These are phyloP conservation scores for Phylloporus rhodoxanthus DNA, from an alignment of 768 basidiomycete species.

Conservation along the genomic window DNA sequence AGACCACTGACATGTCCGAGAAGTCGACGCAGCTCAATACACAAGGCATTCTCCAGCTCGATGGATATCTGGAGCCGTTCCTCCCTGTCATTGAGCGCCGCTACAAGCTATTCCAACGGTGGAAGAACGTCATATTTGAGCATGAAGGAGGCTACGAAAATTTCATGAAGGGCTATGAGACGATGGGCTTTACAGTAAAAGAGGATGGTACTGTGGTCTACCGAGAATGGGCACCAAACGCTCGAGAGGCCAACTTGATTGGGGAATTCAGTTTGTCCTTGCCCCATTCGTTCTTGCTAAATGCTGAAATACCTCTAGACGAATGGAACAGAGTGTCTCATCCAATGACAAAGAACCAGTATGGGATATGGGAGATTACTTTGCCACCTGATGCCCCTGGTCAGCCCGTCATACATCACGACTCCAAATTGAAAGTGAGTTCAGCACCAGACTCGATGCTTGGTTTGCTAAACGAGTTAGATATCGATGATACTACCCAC, in stretches of 20 bases:
- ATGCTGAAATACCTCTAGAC: constrained; percentile 44
- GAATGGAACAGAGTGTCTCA: constrained; percentile 82
- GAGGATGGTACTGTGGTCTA: constrained; percentile 68
- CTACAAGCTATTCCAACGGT: constrained; percentile 61
- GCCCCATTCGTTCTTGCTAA: constrained; percentile 1
- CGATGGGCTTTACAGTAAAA: constrained; percentile 69
- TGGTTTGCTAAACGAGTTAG: constrained; percentile 35
- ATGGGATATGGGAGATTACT: constrained; percentile 85
- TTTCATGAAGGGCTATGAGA: constrained; percentile 53
- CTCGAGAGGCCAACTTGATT: constrained; percentile 72
- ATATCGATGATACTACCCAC: constrained; percentile 85
- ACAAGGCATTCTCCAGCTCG: constrained; percentile 54
- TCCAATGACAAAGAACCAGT: constrained; percentile 78
- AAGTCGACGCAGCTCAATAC: constrained; percentile 44
- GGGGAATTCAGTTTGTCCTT: constrained; percentile 90
- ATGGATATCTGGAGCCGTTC: constrained; percentile 72
- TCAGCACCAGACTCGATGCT: neutral
- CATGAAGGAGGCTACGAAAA: constrained; percentile 78
- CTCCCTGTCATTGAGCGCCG: constrained; percentile 63
- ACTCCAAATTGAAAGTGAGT: constrained; percentile 87
- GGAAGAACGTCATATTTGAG: constrained; percentile 69
- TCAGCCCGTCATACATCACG: constrained; percentile 81
- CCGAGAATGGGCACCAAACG: constrained; percentile 96
- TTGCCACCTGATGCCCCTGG: constrained; percentile 65
- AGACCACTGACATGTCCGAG: constrained; percentile 35